These are phyloP conservation scores for Yamadazyma sp. DNA, from an alignment of 1,139 yeast species.

Conservation along the genomic window DNA sequence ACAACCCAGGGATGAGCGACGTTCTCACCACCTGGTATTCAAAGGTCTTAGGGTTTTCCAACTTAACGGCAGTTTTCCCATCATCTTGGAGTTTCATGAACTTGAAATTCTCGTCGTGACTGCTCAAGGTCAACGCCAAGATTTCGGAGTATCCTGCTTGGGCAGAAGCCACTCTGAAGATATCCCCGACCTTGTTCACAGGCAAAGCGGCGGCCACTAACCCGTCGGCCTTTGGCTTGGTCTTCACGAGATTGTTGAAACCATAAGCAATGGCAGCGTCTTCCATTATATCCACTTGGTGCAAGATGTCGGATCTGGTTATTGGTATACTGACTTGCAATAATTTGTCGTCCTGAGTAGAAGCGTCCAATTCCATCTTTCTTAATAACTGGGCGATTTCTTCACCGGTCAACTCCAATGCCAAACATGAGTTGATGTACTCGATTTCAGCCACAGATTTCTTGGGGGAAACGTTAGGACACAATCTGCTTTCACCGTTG, in stretches of 20 bases:
- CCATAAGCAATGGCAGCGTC: conserved; percentile 98
- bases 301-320: conserved; percentile 93
- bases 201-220: conserved; percentile 88
- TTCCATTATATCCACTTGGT: conserved; percentile 98
- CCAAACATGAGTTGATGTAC: conserved; percentile 91
- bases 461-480: conserved; percentile 75
- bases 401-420: conserved; percentile 66
- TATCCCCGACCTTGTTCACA: conserved; percentile 87
- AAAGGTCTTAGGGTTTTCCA: conserved; percentile 93
- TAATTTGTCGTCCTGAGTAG: conserved; percentile 49
- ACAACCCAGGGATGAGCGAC: conserved; percentile 86
- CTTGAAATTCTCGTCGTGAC: conserved; percentile 94
- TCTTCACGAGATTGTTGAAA: conserved; percentile 80
- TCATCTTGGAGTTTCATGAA: conserved; percentile 79
- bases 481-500: conserved; percentile 71
- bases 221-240: conserved; percentile 78
- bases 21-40: conserved; percentile 99
- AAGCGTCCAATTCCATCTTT: conserved; percentile 80
- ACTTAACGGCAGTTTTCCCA: conserved; percentile 73
- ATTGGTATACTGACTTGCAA: conserved; percentile 81
- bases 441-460: conserved; percentile 70
- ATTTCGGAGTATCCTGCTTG: conserved; percentile 97
- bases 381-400: conserved; percentile 68
- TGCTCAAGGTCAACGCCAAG: conserved; percentile 90
- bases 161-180: conserved; percentile 85